A percentile compares a stretch with the other conserved stretches of the same genome.
phyloP scores from a whole-genome alignment of 2,329 filamentous ascomycete genomes.

The Diaporthe vaccinii region DNA sequence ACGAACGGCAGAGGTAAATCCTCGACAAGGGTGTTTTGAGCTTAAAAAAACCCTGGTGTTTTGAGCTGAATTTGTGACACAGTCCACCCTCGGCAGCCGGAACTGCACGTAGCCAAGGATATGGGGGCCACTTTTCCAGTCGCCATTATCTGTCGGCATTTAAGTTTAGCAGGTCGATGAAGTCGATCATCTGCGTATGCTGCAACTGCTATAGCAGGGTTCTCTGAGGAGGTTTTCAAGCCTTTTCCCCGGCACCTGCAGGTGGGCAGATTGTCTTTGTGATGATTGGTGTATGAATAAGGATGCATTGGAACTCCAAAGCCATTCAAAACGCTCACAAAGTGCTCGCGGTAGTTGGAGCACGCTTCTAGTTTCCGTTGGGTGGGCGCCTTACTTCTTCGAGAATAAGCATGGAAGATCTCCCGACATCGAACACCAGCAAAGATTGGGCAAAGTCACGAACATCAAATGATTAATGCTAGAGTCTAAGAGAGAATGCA shows the following conservation, averaged over 20 bases:
- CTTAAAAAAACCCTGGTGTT: constrained; percentile 28
- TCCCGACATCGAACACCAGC: constrained; percentile 16
- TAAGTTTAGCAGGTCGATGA: neutral
- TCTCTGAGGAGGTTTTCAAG: neutral
- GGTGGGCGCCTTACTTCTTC: neutral
- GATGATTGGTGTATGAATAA: neutral
- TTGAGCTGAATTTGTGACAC: constrained; percentile 28
- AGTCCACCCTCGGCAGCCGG: constrained; percentile 22
- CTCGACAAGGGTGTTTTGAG: constrained; percentile 21
- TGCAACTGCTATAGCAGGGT: neutral
- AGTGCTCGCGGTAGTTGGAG: neutral
- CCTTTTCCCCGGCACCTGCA: neutral
- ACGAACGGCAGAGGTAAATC: constrained; percentile 14
- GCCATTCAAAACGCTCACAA: neutral
- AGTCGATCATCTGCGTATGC: neutral
- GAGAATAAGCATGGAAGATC: constrained; percentile 29
- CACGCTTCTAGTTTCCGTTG: neutral
- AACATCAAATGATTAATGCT: constrained; percentile 25
- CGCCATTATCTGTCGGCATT: neutral
- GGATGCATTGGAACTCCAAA: neutral
- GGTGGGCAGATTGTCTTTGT: neutral
- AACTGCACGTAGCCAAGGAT: neutral
- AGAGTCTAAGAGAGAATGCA: neutral
- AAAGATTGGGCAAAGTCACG: constrained; percentile 7
- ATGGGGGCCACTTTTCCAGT: constrained; percentile 5